Base-by-base conservation (phyloP, 345 rosid species). In the Kernera saxatilis region DNA sequence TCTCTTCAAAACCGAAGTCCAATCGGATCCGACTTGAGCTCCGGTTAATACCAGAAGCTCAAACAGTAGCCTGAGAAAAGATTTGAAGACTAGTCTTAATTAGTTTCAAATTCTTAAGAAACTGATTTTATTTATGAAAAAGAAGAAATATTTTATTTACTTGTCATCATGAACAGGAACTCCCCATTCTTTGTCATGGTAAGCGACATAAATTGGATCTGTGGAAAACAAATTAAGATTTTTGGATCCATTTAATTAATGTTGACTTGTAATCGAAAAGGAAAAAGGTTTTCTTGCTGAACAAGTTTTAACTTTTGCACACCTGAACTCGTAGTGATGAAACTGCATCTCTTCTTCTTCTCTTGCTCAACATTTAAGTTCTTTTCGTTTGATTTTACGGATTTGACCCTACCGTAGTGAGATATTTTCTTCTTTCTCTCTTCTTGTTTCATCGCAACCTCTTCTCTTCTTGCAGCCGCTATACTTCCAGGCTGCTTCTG, bases 101-200 rank as follows among this genome's bases (percentile, higher is more conserved):
- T 2, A 77, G 65, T 45, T 50, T 56, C 1, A 8, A 33, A 3
- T 45, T 53, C 5, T 29, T n/a, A 19, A 62, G 26, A 53, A 44
- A 1, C 6, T 40, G 6, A 0, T 52, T 67, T 45, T 25, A 29
- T 59, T 59, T 5, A 49, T 0, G 5, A 2, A 9, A 50, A 21
- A 1, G 0, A 30, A 29, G 9, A 49, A 56, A 10, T 0, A 6
- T 6, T 30, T 32, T 25, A 52, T 37, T 70, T 61, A 86, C 93
- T 67, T 83, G 67, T 90, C 96, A 77, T 87, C 86, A 56, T 90
- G 87, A 33, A 83, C 86, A 30, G 93, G 86, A 62, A 89, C 88
- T 60, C 96, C 96, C 93, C 96, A 89, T 83, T 87, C 96, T 62
- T 80, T 72, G 62, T 90, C 91, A 72, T 87, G 91, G 79, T 86